Evolutionary conservation across 371 early-diverging fungal species (phyloP).

Genomic region (Mucor sp.): DNA sequence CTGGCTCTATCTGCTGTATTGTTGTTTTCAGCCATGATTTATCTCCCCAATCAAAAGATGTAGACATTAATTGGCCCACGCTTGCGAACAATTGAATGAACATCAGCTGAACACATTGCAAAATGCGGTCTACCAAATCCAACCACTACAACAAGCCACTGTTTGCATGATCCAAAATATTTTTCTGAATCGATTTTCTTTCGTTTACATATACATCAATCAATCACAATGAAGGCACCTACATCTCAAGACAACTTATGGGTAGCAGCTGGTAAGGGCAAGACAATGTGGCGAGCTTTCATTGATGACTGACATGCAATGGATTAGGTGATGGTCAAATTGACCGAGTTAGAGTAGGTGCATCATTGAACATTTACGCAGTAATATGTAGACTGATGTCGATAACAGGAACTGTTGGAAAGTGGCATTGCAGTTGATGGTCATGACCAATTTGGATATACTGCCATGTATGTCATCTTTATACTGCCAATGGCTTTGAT

Average conservation of each 20-base stretch:
- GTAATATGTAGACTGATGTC: neutral
- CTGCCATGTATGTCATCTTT: slow-evolving; percentile 55
- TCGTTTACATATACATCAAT: neutral
- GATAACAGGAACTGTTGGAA: slow-evolving; percentile 41
- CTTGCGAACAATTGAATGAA: neutral
- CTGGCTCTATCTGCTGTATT: slow-evolving; percentile 10
- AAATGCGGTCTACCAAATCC: neutral
- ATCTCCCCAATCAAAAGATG: neutral
- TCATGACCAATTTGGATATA: slow-evolving; percentile 76
- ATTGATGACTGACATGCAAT: neutral
- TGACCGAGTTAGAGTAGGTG: slow-evolving; percentile 43
- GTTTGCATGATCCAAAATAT: slow-evolving; percentile 3
- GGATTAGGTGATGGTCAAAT: slow-evolving; percentile 44
- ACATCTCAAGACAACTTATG: slow-evolving; percentile 44
- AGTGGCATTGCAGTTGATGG: slow-evolving; percentile 53
- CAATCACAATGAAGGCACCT: slow-evolving; percentile 19
- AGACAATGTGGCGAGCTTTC: neutral
- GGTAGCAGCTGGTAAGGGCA: slow-evolving; percentile 47
- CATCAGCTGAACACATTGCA: neutral
- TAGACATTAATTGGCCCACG: neutral
- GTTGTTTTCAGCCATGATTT: neutral
- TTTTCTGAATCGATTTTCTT: neutral
- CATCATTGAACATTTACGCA: neutral
- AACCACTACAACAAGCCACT: neutral
- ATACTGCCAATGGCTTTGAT: neutral